A percentile compares a stretch with the other conserved stretches of the same genome.
phyloP scores from a whole-genome alignment of 106 monocot genomes.

The Xerophyta viscosa region DNA sequence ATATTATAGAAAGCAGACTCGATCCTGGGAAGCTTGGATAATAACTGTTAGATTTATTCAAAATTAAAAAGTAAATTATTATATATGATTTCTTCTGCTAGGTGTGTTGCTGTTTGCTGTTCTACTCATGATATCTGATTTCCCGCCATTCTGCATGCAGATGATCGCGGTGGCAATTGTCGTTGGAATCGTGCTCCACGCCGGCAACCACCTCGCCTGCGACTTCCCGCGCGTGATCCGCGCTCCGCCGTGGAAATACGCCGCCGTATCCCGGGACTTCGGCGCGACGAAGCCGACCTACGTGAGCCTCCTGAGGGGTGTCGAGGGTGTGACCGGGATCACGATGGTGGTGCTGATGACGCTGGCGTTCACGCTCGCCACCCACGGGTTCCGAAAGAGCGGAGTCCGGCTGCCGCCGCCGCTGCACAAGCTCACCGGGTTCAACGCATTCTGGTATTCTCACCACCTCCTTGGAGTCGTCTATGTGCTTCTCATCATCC shows the following conservation, averaged over 20 bases:
- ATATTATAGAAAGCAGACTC: too few relatives aligned
- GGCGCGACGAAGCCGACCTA: slow-evolving; percentile 51
- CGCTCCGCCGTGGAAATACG: slow-evolving; percentile 35
- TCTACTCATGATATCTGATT: too few relatives aligned
- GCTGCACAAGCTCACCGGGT: slow-evolving; percentile 60
- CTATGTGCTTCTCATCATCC: slow-evolving; percentile 63
- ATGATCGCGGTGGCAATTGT: slow-evolving; percentile 71
- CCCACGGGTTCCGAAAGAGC: slow-evolving; percentile 58
- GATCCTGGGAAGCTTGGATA: too few relatives aligned
- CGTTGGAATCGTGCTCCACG: slow-evolving; percentile 52
- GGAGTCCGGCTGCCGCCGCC: slow-evolving; percentile 47
- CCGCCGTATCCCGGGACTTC: slow-evolving; percentile 28
- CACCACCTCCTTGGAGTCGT: slow-evolving; percentile 74
- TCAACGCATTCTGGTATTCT: slow-evolving; percentile 93
- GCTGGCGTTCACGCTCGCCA: slow-evolving; percentile 72
- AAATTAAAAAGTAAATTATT: too few relatives aligned
- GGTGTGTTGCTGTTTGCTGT: too few relatives aligned
- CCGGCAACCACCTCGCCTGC: slow-evolving; percentile 72
- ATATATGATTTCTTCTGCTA: too few relatives aligned
- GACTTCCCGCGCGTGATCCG: slow-evolving; percentile 65
- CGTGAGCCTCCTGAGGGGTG: slow-evolving; percentile 31
- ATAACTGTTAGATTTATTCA: too few relatives aligned
- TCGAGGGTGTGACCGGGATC: slow-evolving; percentile 76
- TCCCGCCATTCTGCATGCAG: slow-evolving; percentile 25
- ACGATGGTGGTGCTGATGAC: slow-evolving; percentile 71